Percentiles rank a stretch among this genome's conserved stretches.
phyloP scores from a whole-genome alignment of 83 land plant species.

The Picea abies region DNA sequence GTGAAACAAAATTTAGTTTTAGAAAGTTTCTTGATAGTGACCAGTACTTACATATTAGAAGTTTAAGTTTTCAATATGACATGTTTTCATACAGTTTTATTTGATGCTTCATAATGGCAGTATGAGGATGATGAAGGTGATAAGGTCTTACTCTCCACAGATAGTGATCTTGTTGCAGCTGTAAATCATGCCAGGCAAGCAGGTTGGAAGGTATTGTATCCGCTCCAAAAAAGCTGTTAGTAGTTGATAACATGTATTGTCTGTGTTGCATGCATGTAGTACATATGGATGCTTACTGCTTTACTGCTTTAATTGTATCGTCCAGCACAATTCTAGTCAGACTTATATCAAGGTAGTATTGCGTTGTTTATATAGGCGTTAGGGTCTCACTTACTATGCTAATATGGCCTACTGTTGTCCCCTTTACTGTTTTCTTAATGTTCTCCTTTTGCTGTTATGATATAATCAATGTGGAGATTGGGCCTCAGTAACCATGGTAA shows the following conservation, averaged over 20 bases:
- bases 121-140: slow-evolving; percentile 99
- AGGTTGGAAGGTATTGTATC: slow-evolving; percentile 74
- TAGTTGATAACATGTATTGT: neutral
- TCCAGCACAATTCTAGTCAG: no score
- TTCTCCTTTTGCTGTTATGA: no score
- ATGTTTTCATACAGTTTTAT: neutral
- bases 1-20: slow-evolving; percentile 6
- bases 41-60: neutral
- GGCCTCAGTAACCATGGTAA: neutral
- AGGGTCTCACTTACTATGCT: neutral
- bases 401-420: neutral
- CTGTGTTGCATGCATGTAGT: no score
- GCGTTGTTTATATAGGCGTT: neutral
- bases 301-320: no score
- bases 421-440: neutral
- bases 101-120: slow-evolving; percentile 34
- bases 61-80: neutral
- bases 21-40: neutral
- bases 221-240: neutral
- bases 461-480: no score
- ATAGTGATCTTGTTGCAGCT: slow-evolving; percentile 81
- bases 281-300: no score
- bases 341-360: no score
- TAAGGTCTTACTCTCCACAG: slow-evolving; percentile 73
- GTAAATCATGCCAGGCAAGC: slow-evolving; percentile 69